Conservation (phyloP, 225 moss, liverwort and hornwort genomes). For the Polytrichum formosum region DNA sequence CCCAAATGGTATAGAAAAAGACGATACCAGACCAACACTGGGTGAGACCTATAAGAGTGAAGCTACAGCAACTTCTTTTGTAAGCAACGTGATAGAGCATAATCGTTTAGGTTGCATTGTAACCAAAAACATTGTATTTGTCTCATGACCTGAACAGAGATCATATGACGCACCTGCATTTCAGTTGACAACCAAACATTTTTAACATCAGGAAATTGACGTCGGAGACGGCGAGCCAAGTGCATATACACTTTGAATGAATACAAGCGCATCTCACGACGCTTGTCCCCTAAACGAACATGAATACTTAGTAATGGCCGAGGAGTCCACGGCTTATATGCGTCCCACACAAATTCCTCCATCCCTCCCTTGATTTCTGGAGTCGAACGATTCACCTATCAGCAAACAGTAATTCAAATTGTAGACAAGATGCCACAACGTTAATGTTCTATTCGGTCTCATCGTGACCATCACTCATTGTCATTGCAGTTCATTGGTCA, state of each 20-base stretch:
- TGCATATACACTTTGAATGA: constrained; percentile 34
- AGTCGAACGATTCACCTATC: no score
- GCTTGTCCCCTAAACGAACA: constrained; percentile 37
- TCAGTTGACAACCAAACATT: constrained; percentile 31
- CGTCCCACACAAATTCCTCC: constrained; percentile 26
- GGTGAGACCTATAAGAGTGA: no score
- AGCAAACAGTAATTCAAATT: neutral
- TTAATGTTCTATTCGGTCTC: neutral
- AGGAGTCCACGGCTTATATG: constrained; percentile 28
- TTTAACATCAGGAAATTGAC: constrained; percentile 19
- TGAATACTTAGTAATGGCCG: constrained; percentile 35
- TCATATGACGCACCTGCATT: constrained; percentile 23
- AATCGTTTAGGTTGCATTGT: no score
- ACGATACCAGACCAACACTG: no score
- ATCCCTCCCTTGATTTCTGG: constrained; percentile 11
- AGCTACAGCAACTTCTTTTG: no score
- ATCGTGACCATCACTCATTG: no score
- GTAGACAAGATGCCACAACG: neutral
- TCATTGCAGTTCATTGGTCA: no score
- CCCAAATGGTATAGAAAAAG: no score
- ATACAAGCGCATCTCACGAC: constrained; percentile 30
- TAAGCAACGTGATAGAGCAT: no score
- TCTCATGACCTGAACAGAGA: no score
- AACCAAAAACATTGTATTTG: no score
- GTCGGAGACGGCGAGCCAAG: constrained; percentile 21